Evolutionary conservation across 2,329 filamentous ascomycete species (phyloP).

Genomic region (Hypocreales sp.): DNA sequence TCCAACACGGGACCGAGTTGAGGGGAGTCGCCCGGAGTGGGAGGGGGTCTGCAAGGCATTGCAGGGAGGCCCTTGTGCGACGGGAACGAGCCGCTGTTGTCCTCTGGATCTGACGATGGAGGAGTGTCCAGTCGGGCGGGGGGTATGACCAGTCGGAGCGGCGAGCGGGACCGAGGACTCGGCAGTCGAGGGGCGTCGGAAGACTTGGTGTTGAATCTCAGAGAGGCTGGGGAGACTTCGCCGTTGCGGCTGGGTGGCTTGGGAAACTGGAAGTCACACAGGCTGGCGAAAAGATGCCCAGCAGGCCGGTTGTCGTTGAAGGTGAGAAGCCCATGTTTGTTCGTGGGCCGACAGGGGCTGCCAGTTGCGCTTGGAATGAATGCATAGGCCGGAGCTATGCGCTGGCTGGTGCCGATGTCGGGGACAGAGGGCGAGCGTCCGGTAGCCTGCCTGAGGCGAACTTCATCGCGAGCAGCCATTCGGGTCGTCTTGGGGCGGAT

Average conservation of each 20-base stretch:
- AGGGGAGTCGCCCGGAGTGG: conserved; percentile 17
- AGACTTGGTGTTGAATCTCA: conserved; percentile 7
- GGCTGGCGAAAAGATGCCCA: conserved; percentile 11
- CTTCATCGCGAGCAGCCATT: conserved; percentile 41
- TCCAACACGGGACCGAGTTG: conserved; percentile 11
- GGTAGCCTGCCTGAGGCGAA: conserved; percentile 13
- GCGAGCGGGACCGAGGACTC: conserved; percentile 11
- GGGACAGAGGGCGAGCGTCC: conserved; percentile 14
- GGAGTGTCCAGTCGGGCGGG: conserved; percentile 14
- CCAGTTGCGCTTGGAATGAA: conserved; percentile 5
- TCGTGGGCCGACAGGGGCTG: conserved; percentile 1
- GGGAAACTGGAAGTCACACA: conserved; percentile 22
- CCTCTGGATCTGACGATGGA: conserved; percentile 15
- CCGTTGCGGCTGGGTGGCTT: conserved; percentile 14
- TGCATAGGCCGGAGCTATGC: conserved; percentile 3
- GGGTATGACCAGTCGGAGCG: conserved; percentile 7
- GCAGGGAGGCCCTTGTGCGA: conserved; percentile 6
- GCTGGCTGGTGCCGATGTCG: conserved; percentile 4
- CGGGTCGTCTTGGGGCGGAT: conserved; percentile 37
- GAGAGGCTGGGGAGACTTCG: conserved; percentile 10
- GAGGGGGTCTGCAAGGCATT: conserved; percentile 6
- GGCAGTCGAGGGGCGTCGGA: conserved; percentile 10
- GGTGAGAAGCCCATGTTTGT: conserved; percentile 8
- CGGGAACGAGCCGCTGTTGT: conserved; percentile 5
- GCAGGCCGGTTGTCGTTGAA: conserved; percentile 9